phyloP scores from a whole-genome alignment of 140 eudicot species.

The Senecio squalidus region DNA sequence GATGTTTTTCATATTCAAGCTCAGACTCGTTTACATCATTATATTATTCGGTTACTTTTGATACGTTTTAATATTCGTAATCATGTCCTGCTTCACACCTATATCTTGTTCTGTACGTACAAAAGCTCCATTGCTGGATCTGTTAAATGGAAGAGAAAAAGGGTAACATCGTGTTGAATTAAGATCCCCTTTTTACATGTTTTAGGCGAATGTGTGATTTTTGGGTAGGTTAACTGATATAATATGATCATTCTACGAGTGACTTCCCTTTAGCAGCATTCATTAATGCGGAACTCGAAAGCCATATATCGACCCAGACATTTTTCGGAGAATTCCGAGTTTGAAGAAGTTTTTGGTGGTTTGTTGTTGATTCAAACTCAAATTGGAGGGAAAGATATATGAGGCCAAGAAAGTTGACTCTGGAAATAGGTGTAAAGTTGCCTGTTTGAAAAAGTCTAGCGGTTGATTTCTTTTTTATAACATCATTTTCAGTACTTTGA shows the following conservation, averaged over 20 bases:
- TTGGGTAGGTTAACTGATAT: no score
- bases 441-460: not conserved
- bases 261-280: no score
- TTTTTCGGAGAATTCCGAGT: no score
- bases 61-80: not conserved
- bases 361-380: not conserved
- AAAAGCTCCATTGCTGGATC: no score
- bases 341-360: not conserved
- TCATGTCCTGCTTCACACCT: no score
- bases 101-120: no score
- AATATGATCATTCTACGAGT: no score
- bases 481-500: not conserved
- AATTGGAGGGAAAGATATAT: not conserved
- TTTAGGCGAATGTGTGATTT: not conserved
- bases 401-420: not conserved
- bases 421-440: not conserved
- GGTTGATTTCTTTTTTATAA: no score
- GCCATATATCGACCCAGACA: no score
- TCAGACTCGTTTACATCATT: not conserved
- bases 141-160: no score
- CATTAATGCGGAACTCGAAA: not conserved
- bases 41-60: no score
- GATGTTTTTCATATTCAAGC: not conserved
- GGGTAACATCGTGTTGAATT: no score
- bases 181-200: not conserved